phyloP scores from a whole-genome alignment of 495 filamentous ascomycete genomes.

The Astrocystis sublimbata region DNA sequence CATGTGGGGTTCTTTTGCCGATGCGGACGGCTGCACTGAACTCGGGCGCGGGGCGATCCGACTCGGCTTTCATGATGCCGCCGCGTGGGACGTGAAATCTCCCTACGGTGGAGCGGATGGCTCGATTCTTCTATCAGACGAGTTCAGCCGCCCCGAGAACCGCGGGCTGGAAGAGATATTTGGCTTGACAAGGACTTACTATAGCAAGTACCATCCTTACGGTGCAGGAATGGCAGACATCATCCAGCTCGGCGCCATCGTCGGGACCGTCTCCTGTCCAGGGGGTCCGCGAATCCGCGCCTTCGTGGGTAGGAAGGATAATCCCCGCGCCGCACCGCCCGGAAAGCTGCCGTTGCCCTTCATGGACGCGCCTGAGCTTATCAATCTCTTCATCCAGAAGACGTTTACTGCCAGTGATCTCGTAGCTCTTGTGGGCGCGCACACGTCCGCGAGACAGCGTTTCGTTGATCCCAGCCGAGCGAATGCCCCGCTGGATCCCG shows the following conservation, averaged over 20 bases:
- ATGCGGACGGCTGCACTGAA: constrained; percentile 31
- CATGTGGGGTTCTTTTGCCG: constrained; percentile 33
- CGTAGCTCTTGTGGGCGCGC: constrained; percentile 53
- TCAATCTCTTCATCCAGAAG: constrained; percentile 49
- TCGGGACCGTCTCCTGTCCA: constrained; percentile 41
- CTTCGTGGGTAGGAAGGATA: constrained; percentile 37
- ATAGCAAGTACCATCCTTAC: constrained; percentile 31
- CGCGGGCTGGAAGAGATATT: constrained; percentile 35
- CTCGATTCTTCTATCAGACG: constrained; percentile 38
- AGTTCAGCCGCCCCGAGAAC: constrained; percentile 33
- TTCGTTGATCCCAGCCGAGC: constrained; percentile 41
- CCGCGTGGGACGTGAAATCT: constrained; percentile 35
- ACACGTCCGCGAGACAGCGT: constrained; percentile 47
- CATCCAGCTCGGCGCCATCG: constrained; percentile 41
- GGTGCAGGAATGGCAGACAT: constrained; percentile 44
- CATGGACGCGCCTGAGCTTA: constrained; percentile 28
- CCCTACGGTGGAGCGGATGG: constrained; percentile 42
- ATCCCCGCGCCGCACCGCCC: constrained; percentile 22
- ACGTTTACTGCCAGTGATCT: constrained; percentile 48
- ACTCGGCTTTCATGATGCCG: constrained; percentile 46
- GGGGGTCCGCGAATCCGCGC: constrained; percentile 39
- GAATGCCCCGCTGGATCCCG: constrained; percentile 39
- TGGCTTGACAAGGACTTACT: constrained; percentile 32
- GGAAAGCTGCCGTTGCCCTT: constrained; percentile 31
- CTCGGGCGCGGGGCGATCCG: constrained; percentile 41